Evolutionary conservation across 306 rosid genomes (phyloP).

Genomic region (Benincasa hispida): DNA sequence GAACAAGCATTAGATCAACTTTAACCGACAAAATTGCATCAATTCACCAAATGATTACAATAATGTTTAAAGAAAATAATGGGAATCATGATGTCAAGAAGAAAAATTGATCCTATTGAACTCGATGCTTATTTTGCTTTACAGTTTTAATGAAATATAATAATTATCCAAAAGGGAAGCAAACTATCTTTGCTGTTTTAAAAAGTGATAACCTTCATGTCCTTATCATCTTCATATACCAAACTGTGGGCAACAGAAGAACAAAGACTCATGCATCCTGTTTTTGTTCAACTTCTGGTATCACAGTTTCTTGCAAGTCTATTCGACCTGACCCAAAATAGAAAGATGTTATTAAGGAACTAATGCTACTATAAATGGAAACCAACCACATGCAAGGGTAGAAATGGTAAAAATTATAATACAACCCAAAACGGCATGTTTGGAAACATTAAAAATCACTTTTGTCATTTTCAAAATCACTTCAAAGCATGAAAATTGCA

Average conservation of each 20-base stretch:
- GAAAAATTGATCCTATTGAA: neutral
- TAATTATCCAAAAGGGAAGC: neutral
- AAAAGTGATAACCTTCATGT: neutral
- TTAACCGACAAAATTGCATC: neutral
- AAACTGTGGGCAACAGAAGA: neutral
- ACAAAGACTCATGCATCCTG: conserved; percentile 20
- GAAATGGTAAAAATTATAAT: neutral
- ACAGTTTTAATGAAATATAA: conserved; percentile 2
- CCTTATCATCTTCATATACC: neutral
- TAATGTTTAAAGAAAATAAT: neutral
- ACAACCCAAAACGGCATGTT: neutral
- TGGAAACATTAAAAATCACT: too few relatives aligned
- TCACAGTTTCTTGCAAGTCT: conserved; percentile 64
- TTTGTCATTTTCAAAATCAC: too few relatives aligned
- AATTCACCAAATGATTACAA: neutral
- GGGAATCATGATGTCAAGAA: neutral
- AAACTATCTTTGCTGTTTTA: neutral
- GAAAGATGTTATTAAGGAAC: neutral
- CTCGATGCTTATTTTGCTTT: neutral
- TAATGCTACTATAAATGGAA: too few relatives aligned
- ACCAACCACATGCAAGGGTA: too few relatives aligned
- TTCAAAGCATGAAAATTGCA: too few relatives aligned
- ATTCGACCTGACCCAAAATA: conserved; percentile 47
- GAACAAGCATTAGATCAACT: neutral
- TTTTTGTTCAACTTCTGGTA: conserved; percentile 68